Base-by-base conservation (phyloP, 2,329 filamentous ascomycete species). In the Helotiales sp. region DNA sequence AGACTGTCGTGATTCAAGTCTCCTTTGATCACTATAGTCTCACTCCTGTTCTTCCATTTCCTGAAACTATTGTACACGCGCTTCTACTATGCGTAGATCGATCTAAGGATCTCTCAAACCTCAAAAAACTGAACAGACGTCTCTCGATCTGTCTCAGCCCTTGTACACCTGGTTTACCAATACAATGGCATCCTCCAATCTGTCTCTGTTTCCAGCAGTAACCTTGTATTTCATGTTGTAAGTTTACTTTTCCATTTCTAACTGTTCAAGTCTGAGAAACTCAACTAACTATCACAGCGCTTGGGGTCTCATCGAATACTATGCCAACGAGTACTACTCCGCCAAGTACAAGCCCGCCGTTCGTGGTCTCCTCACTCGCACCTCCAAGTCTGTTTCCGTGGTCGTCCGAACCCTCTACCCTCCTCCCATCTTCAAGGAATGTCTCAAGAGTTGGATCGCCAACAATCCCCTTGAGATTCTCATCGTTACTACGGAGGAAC, bases 381-480 rank as follows among this genome's bases (percentile, higher is more conserved):
- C 26, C n/a, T 28, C 62, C 7, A 22, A 58, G 3, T 43, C 57
- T 24, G 62, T 64, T 7, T 59, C 52, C 8, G 43, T 59, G 4
- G 22, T 64, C 20, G 17, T 58, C 13, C 52, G 43, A 5, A 59
- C 62, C 3, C 22, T 64, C 5, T 20, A 52, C 1, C 62, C 62
- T 2, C 62, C 26, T 28, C 15, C 52, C 0, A 45, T 30, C n/a
- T 64, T 64, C 62, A 64, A 64, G 15, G 37, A 26, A 34, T 64
- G 52, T 26, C 20, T 64, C 13, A 15, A 40, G 7, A 6, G n/a
- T 7, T 58, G 52, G 40, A 20, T 50, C 7, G 43, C 28, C 11
- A 64, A 64, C n/a, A 34, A 59, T 0, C 62, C 62, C 2, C 40
- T 64, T 2, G 54, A 64, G 30, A 43, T 64, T 20, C 37, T 64